Evolutionary conservation across 345 rosid species (phyloP).

Genomic region (Syzygium aromaticum): DNA sequence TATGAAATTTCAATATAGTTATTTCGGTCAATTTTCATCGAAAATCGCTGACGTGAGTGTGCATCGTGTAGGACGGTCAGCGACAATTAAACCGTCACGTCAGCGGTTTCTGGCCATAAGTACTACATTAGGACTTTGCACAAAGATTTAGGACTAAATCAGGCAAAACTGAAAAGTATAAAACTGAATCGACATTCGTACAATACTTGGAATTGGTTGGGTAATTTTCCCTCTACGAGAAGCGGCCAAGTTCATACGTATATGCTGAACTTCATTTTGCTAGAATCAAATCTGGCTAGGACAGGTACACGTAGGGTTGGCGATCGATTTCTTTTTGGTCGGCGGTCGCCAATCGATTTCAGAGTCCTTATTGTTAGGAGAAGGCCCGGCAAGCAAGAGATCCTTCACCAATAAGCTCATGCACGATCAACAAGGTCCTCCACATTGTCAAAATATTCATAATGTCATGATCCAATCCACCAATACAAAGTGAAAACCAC

Average conservation of each 20-base stretch:
- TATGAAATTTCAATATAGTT: too few relatives aligned
- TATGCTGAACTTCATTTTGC: too few relatives aligned
- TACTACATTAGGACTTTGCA: background rate
- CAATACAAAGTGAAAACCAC: background rate
- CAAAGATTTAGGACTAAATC: too few relatives aligned
- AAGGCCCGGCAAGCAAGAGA: background rate
- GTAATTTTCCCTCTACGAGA: background rate
- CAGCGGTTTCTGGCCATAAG: accelerated
- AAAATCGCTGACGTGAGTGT: too few relatives aligned
- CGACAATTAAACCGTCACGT: too few relatives aligned
- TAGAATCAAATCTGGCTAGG: background rate
- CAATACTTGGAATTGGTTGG: too few relatives aligned
- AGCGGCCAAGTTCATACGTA: background rate
- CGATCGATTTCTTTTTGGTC: background rate
- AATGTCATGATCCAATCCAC: background rate
- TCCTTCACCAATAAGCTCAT: background rate
- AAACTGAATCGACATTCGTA: too few relatives aligned
- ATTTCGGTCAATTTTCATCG: too few relatives aligned
- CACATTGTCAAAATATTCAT: background rate
- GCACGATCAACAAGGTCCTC: background rate
- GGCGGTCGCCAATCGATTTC: background rate
- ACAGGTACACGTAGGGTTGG: background rate
- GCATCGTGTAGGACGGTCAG: background rate
- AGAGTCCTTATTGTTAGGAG: background rate
- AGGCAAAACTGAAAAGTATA: too few relatives aligned